Conservation (phyloP, 2,329 filamentous ascomycete species). For the Exserohilum rostratum region DNA sequence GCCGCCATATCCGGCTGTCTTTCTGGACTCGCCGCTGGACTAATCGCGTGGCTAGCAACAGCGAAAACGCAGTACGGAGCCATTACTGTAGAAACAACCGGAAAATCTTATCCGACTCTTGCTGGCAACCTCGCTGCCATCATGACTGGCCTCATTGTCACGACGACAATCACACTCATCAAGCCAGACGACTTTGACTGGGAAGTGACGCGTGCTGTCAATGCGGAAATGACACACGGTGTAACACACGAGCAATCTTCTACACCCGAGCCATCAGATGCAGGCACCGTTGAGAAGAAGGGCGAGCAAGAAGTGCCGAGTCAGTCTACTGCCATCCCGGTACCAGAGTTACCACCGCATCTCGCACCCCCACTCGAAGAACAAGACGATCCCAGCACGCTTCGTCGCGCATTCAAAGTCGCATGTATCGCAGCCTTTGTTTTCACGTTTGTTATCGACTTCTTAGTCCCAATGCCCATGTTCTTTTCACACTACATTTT, state of each 20-base stretch:
- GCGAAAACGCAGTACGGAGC: conserved; percentile 47
- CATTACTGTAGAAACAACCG: conserved; percentile 49
- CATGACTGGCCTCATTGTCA: conserved; percentile 43
- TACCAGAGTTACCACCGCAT: conserved; percentile 20
- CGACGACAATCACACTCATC: conserved; percentile 43
- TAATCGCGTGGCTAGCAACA: conserved; percentile 48
- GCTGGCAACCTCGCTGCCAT: conserved; percentile 49
- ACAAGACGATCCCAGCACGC: conserved; percentile 39
- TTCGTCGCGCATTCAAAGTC: conserved; percentile 46
- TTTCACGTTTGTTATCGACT: conserved; percentile 50
- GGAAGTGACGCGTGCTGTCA: conserved; percentile 49
- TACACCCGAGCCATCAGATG: conserved; percentile 10
- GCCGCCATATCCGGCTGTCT: conserved; percentile 45
- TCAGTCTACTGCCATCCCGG: neutral
- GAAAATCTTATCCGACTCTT: conserved; percentile 47
- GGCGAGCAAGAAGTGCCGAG: neutral
- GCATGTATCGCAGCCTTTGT: conserved; percentile 47
- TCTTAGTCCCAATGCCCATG: conserved; percentile 51
- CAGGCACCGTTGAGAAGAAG: conserved; percentile 16
- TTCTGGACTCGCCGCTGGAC: conserved; percentile 40
- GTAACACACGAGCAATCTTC: conserved; percentile 14
- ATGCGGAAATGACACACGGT: conserved; percentile 30
- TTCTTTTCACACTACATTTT: conserved; percentile 52
- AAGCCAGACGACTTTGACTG: conserved; percentile 49
- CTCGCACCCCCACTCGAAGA: conserved; percentile 24